Conservation (phyloP, 371 early-diverging fungal species). For the Mortierella sp. region DNA sequence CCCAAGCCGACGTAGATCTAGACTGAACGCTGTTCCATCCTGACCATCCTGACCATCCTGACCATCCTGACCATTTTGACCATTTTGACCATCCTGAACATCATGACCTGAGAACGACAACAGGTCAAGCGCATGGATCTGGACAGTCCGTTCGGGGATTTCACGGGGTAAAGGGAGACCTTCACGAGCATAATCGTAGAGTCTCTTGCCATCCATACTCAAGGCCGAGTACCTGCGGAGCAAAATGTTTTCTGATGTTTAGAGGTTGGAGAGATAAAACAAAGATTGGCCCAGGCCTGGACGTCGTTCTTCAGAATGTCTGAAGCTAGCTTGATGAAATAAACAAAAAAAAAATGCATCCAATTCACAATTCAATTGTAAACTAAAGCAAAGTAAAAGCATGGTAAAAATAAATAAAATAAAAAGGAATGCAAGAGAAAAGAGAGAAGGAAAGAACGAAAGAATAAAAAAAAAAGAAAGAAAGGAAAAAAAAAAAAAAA, state of each 20-base stretch:
- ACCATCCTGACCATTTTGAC: no score
- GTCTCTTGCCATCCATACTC: conserved; percentile 63
- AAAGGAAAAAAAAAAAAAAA: not conserved
- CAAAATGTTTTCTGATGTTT: no score
- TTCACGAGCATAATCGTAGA: conserved; percentile 68
- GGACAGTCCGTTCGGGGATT: conserved; percentile 49
- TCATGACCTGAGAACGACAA: conserved; percentile 27
- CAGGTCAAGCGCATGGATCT: conserved; percentile 47
- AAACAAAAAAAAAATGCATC: not conserved
- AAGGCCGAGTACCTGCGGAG: conserved; percentile 61
- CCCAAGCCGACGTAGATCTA: no score
- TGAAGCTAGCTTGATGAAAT: not conserved
- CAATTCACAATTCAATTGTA: not conserved
- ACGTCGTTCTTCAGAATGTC: no score
- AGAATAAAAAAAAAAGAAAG: not conserved
- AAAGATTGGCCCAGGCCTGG: no score
- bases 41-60: conserved; percentile 1
- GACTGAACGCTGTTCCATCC: not conserved
- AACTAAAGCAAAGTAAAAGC: not conserved
- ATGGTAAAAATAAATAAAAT: conserved; percentile 44
- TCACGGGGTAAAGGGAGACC: conserved; percentile 50
- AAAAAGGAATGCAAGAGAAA: not conserved
- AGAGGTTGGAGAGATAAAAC: no score
- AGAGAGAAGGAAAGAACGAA: conserved; percentile 8
- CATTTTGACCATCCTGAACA: not conserved